Conservation (phyloP, 768 basidiomycete species). For the Hypholoma fasciculare region DNA sequence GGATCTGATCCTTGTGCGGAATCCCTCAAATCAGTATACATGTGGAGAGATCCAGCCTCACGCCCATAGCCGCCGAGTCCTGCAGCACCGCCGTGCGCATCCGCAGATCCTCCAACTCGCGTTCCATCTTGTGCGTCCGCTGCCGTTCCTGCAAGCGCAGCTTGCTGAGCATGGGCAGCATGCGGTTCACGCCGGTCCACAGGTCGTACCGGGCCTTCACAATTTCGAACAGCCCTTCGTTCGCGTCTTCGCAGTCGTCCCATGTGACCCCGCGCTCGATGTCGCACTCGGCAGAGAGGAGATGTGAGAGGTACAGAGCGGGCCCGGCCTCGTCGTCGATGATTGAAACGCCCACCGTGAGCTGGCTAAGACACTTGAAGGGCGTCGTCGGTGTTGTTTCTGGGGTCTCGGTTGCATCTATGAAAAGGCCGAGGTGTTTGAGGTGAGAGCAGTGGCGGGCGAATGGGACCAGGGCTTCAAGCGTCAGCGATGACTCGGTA, state of each 20-base stretch:
- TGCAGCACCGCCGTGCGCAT: slow-evolving; percentile 42
- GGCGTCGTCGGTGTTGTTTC: slow-evolving; percentile 11
- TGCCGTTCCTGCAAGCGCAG: slow-evolving; percentile 45
- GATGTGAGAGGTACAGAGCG: slow-evolving; percentile 52
- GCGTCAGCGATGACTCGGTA: slow-evolving; percentile 30
- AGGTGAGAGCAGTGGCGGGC: slow-evolving; percentile 40
- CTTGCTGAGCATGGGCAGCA: slow-evolving; percentile 44
- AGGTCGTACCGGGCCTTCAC: slow-evolving; percentile 22
- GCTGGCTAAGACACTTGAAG: slow-evolving; percentile 26
- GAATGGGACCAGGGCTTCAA: slow-evolving; percentile 40
- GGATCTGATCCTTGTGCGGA: not conserved
- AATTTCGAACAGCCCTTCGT: slow-evolving; percentile 7
- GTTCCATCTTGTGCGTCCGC: slow-evolving; percentile 34
- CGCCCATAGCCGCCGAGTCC: slow-evolving; percentile 24
- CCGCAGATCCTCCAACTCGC: slow-evolving; percentile 52
- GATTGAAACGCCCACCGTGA: slow-evolving; percentile 49
- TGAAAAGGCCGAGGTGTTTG: slow-evolving; percentile 40
- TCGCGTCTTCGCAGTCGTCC: slow-evolving; percentile 23
- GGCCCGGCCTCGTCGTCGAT: slow-evolving; percentile 42
- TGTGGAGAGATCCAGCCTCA: slow-evolving; percentile 12
- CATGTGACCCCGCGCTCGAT: slow-evolving; percentile 52
- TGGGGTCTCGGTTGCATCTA: slow-evolving; percentile 33
- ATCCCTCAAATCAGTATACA: slow-evolving; percentile 11
- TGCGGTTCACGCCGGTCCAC: slow-evolving; percentile 43
- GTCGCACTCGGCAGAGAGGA: slow-evolving; percentile 44